These are phyloP conservation scores for Xenoacremonium recifei DNA, from an alignment of 2,329 filamentous ascomycete genomes.

Conservation along the genomic window DNA sequence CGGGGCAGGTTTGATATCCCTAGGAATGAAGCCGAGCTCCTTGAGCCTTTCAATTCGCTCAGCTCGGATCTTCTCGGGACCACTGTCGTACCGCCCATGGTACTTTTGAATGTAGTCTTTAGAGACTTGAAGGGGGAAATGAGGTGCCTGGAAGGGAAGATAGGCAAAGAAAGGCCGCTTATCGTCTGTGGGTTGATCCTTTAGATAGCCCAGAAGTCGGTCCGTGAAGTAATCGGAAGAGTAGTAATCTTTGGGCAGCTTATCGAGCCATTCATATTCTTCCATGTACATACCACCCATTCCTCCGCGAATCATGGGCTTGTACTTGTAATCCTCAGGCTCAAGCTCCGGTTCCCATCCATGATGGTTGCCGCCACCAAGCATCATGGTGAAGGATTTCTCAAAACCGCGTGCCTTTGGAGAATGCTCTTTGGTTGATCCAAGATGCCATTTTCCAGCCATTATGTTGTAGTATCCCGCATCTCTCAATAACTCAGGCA, in stretches of 20 bases:
- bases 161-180: slow-evolving; percentile 29
- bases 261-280: too few relatives aligned
- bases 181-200: too few relatives aligned
- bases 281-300: slow-evolving; percentile 5
- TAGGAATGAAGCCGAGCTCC: slow-evolving; percentile 51
- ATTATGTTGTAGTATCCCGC: slow-evolving; percentile 56
- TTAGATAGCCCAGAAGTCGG: slow-evolving; percentile 42
- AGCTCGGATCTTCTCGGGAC: slow-evolving; percentile 54
- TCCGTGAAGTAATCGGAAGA: slow-evolving; percentile 44
- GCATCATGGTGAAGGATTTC: slow-evolving; percentile 56
- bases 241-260: slow-evolving; percentile 41
- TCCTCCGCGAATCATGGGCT: neutral
- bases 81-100: slow-evolving; percentile 58
- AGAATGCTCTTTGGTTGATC: slow-evolving; percentile 11
- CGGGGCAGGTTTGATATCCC: slow-evolving; percentile 48
- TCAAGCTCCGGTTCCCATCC: slow-evolving; percentile 26
- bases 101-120: slow-evolving; percentile 55
- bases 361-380: slow-evolving; percentile 55
- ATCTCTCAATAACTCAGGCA: slow-evolving; percentile 55
- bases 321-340: neutral
- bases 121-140: slow-evolving; percentile 63
- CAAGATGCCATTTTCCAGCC: slow-evolving; percentile 43
- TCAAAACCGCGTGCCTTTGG: slow-evolving; percentile 47
- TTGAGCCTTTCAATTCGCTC: slow-evolving; percentile 52
- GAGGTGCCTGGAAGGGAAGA: slow-evolving; percentile 54